phyloP scores from a whole-genome alignment of 2,329 filamentous ascomycete species.

The Ophiosphaerella narmari region DNA sequence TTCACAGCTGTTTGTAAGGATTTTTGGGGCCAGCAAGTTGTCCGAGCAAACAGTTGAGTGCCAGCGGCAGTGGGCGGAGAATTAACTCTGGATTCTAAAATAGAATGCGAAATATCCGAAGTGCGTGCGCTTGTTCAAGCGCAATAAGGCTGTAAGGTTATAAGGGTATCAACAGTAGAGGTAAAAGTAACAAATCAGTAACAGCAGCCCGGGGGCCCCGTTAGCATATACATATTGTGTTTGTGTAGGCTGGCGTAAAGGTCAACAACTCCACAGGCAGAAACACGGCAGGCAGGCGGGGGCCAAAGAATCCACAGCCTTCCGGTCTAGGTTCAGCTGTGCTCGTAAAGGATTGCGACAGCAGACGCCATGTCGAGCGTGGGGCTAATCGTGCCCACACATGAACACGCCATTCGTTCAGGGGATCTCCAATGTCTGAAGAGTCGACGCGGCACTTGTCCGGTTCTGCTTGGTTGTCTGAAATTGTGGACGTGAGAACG shows the following conservation, averaged over 20 bases:
- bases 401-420: slow-evolving; percentile 9
- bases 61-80: slow-evolving; percentile 2
- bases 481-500: slow-evolving; percentile 1
- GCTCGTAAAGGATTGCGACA: slow-evolving; percentile 5
- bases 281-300: slow-evolving; percentile 18
- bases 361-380: slow-evolving; percentile 10
- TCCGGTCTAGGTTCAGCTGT: slow-evolving; percentile 14
- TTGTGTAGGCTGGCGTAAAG: slow-evolving; percentile 5
- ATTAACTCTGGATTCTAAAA: not conserved
- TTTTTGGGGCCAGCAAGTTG: not conserved
- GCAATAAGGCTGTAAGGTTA: not conserved
- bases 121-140: not conserved
- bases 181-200: slow-evolving; percentile 7
- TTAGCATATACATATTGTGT: slow-evolving; percentile 8
- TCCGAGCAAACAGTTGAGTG: not conserved
- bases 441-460: slow-evolving; percentile 8
- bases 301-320: slow-evolving; percentile 12
- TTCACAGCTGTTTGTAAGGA: slow-evolving; percentile 2
- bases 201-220: slow-evolving; percentile 5
- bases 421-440: slow-evolving; percentile 5
- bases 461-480: slow-evolving; percentile 4
- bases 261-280: slow-evolving; percentile 10
- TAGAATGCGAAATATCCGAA: slow-evolving; percentile 4
- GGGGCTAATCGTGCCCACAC: slow-evolving; percentile 10
- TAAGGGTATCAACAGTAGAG: not conserved